Evolutionary conservation across 1,139 yeast species (phyloP).

Genomic region (Spathaspora sp.): DNA sequence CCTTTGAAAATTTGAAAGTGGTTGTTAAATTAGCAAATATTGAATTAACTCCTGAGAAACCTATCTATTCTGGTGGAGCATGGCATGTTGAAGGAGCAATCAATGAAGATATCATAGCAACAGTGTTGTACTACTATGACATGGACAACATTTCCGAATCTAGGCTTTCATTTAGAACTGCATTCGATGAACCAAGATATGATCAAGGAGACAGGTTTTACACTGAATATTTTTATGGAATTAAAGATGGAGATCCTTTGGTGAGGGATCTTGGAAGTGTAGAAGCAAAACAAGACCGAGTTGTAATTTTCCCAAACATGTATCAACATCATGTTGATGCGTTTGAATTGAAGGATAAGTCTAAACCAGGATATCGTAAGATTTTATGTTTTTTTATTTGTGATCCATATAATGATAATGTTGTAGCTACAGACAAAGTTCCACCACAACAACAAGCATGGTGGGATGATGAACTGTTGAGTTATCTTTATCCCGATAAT

Average conservation of each 20-base stretch:
- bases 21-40: background rate
- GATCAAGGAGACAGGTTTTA: background rate
- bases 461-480: too few relatives aligned
- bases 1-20: background rate
- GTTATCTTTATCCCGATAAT: too few relatives aligned
- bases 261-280: background rate
- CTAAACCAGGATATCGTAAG: too few relatives aligned
- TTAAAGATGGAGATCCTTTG: background rate
- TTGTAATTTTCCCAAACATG: background rate
- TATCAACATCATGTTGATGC: constrained; percentile 8
- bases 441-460: too few relatives aligned
- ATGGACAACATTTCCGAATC: too few relatives aligned
- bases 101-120: too few relatives aligned
- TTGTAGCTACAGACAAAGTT: too few relatives aligned
- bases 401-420: too few relatives aligned
- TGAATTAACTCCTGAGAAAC: constrained; percentile 40
- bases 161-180: constrained; percentile 3
- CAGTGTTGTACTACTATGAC: too few relatives aligned
- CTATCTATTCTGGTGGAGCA: constrained; percentile 13
- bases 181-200: background rate
- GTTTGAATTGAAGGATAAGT: constrained; percentile 25
- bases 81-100: too few relatives aligned
- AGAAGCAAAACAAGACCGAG: background rate
- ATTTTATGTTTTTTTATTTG: too few relatives aligned
- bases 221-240: background rate